phyloP scores from a whole-genome alignment of 345 rosid species.

The Arabis alpina region DNA sequence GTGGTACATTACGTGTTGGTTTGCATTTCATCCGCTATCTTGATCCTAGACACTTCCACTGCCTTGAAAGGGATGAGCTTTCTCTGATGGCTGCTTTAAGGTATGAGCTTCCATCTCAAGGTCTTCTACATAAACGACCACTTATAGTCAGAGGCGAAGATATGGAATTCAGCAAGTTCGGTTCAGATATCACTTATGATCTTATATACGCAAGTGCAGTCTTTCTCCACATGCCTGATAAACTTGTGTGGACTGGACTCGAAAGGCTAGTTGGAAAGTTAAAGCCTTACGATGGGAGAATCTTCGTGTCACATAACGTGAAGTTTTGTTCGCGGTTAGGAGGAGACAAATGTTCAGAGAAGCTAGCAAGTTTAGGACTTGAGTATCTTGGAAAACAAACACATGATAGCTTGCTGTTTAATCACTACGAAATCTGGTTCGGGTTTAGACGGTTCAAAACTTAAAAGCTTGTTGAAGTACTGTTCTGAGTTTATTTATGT shows the following conservation, averaged over 20 bases:
- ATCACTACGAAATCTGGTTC: constrained; percentile 97
- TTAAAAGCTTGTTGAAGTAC: constrained; percentile 33
- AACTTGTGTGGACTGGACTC: constrained; percentile 90
- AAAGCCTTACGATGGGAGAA: constrained; percentile 78
- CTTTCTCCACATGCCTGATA: constrained; percentile 96
- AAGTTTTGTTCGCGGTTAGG: constrained; percentile 92
- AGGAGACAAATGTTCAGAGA: constrained; percentile 73
- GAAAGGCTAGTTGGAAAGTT: constrained; percentile 73
- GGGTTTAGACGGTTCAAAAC: constrained; percentile 69
- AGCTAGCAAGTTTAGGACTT: constrained; percentile 74
- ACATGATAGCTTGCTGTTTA: constrained; percentile 89
- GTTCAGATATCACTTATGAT: constrained; percentile 63
- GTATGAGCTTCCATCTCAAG: constrained; percentile 97
- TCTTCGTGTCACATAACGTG: constrained; percentile 90
- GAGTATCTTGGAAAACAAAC: constrained; percentile 75
- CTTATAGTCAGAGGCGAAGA: constrained; percentile 81
- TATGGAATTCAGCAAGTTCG: constrained; percentile 87
- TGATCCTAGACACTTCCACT: constrained; percentile 65
- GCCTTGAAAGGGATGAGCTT: constrained; percentile 94
- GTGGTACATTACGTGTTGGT: constrained; percentile 96
- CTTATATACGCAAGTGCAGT: constrained; percentile 96
- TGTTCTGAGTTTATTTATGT: not conserved
- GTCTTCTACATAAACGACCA: constrained; percentile 84
- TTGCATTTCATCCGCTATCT: constrained; percentile 87
- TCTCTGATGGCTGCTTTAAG: constrained; percentile 93